These are phyloP conservation scores for Hemisphaericaspora xylanilytica DNA, from an alignment of 1,139 yeast species.

Conservation along the genomic window DNA sequence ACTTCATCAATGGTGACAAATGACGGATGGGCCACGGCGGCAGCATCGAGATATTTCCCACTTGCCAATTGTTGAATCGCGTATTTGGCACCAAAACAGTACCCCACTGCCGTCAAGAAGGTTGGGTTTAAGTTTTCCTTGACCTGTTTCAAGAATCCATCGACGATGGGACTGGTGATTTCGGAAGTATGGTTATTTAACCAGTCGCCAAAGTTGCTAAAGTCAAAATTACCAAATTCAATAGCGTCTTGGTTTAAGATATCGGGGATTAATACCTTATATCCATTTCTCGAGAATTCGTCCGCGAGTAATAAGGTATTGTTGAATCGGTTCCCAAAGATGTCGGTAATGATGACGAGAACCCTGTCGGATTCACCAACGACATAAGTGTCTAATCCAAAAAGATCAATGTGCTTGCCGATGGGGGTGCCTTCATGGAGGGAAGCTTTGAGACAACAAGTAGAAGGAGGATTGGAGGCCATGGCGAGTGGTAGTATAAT, in stretches of 20 bases:
- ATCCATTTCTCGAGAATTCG: slow-evolving; percentile 53
- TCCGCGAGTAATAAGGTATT: slow-evolving; percentile 71
- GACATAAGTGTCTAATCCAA: slow-evolving; percentile 55
- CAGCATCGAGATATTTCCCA: slow-evolving; percentile 52
- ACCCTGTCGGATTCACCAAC: slow-evolving; percentile 48
- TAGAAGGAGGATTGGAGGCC: slow-evolving; percentile 56
- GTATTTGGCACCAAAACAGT: slow-evolving; percentile 83
- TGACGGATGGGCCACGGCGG: slow-evolving; percentile 82
- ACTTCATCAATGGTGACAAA: slow-evolving; percentile 64
- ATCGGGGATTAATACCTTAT: slow-evolving; percentile 71
- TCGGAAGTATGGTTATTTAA: slow-evolving; percentile 49
- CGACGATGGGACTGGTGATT: slow-evolving; percentile 37
- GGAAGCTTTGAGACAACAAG: slow-evolving; percentile 44
- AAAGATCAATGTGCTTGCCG: slow-evolving; percentile 43
- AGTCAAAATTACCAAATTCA: slow-evolving; percentile 4
- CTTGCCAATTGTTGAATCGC: slow-evolving; percentile 52
- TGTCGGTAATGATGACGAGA: slow-evolving; percentile 64
- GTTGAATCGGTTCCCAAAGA: slow-evolving; percentile 57
- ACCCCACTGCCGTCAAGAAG: slow-evolving; percentile 63
- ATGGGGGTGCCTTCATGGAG: slow-evolving; percentile 51
- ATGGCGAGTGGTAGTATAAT: slow-evolving; percentile 20
- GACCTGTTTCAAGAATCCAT: slow-evolving; percentile 43
- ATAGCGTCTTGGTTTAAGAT: slow-evolving; percentile 58
- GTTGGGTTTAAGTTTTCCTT: slow-evolving; percentile 46
- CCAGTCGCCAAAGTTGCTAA: slow-evolving; percentile 47